Conservation (phyloP, 495 filamentous ascomycete genomes). For the Parathielavia hyrcaniae region DNA sequence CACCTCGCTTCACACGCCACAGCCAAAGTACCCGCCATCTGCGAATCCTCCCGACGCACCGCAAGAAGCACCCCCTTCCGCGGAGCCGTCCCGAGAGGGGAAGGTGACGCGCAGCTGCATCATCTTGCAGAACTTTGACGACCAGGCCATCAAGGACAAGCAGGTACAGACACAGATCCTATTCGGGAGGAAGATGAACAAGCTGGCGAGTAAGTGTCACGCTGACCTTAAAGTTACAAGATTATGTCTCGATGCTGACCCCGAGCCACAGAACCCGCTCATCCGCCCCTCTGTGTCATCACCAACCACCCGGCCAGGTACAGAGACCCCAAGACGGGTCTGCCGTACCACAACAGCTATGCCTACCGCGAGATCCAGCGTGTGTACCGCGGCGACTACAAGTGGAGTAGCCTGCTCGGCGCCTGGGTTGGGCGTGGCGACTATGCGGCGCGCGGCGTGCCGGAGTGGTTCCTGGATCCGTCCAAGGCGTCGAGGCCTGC, state of each 20-base stretch:
- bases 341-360: conserved; percentile 67
- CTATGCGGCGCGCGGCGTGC: conserved; percentile 60
- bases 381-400: conserved; percentile 59
- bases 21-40: conserved; percentile 13
- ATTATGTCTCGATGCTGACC: conserved; percentile 8
- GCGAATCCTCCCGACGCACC: conserved; percentile 23
- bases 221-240: conserved; percentile 1
- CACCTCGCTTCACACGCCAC: conserved; percentile 13
- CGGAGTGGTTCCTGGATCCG: conserved; percentile 56
- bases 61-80: conserved; percentile 14
- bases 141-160: conserved; percentile 48
- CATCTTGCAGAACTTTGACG: conserved; percentile 53
- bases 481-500: conserved; percentile 19
- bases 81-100: conserved; percentile 27
- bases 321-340: conserved; percentile 66
- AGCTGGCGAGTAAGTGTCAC: conserved; percentile 43
- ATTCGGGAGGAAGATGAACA: conserved; percentile 49
- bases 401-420: conserved; percentile 68
- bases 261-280: conserved; percentile 39
- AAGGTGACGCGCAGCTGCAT: conserved; percentile 47
- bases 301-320: conserved; percentile 73
- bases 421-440: conserved; percentile 63
- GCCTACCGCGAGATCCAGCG: conserved; percentile 68
- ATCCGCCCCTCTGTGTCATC: conserved; percentile 61
- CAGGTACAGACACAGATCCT: conserved; percentile 50